Evolutionary conservation across 257 asterid genomes (phyloP), one percentile per base, ranked within the genome.

Genomic region (Sherardia arvensis): DNA sequence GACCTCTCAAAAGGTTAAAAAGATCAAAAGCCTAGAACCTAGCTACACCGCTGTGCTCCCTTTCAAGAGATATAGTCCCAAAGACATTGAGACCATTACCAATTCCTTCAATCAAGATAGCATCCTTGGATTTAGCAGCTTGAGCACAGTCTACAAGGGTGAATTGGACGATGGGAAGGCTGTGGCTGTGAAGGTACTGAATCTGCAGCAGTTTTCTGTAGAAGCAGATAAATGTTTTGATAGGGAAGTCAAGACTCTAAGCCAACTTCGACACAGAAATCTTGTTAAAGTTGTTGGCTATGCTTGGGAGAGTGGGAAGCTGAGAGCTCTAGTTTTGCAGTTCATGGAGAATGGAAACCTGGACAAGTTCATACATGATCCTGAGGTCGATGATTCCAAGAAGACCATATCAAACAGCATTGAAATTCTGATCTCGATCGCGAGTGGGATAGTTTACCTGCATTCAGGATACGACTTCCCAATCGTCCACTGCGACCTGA

Each of bases 271-370:
- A 69, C 97, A 91, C 70, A 81, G 77, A 77, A 87, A 91, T 66
- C 79, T 91, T 20, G 97, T 85, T 8, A 91, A 79, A 71, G 78
- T 91, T 17, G 66, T 83, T 1, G 96, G 97, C 11, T 91, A 84
- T 45, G 93, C 96, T 18, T 91, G 95, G 96, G 86, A 85, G 85
- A 84, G 95, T 57, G 61, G 81, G 3, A 84, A 66, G 61, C 72
- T 87, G 45, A 85, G 75, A 71, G 97, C 88, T 11, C 32, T 91
- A 51, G 87, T 87, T 30, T 66, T 91, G 47, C 87, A 87, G 43
- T 84, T 76, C 77, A 91, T 91, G 97, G 89, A 91, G 79, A 84
- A 78, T 53, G 97, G 97, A 9, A 85, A 53, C 84, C 68, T 91
- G 85, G 96, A 91, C 3, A 69, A 66, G 32, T 59, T 78, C 30